Evolutionary conservation across 495 filamentous ascomycete genomes (phyloP), one percentile per base, ranked within the genome.

Genomic region (Hypoxylon perforatum): DNA sequence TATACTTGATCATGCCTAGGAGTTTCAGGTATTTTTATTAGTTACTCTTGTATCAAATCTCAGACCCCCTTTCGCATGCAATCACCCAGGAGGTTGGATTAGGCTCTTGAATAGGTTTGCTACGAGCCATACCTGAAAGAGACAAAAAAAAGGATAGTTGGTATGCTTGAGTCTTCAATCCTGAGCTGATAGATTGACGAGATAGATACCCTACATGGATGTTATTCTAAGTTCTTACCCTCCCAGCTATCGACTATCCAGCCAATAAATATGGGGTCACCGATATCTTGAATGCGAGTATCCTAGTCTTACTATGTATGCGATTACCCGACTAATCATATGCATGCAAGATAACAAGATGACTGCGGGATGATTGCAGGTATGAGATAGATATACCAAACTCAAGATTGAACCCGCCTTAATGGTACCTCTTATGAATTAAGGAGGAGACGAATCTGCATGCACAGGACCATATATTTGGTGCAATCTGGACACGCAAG

Each of bases 21-120:
- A 21, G 55, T 65, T 65, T 65, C 49, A 65, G 42, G 49, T 65
- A 65, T 58, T 58, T 65, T 57, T 35, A 47, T 58, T 42, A 48
- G 38, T 42, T 19, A 39, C 41, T 52, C 22, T 28, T 3, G 47
- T 17, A 11, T 28, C 35, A 3, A 12, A 11, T 38, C 35, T 38
- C 35, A 38, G 35, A 28, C 7, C 7, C 30, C 30, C 17, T 41
- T 4, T 15, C 17, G 15, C 17, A 38, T 3, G 38, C 14, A 41
- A n/a, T 41, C n/a, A n/a, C n/a, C 30, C 30, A 5, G 7, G 8
- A 33, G 3, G 30, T 33, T 33, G 8, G 7, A n/a, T n/a, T n/a
- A n/a, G n/a, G n/a, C n/a, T n/a, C n/a, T n/a, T n/a, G n/a, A n/a
- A n/a, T n/a, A n/a, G n/a, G n/a, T n/a, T n/a, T n/a, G n/a, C n/a